Evolutionary conservation across 1,284 basidiomycete genomes (phyloP).

Genomic region (Moniliophthora roreri): DNA sequence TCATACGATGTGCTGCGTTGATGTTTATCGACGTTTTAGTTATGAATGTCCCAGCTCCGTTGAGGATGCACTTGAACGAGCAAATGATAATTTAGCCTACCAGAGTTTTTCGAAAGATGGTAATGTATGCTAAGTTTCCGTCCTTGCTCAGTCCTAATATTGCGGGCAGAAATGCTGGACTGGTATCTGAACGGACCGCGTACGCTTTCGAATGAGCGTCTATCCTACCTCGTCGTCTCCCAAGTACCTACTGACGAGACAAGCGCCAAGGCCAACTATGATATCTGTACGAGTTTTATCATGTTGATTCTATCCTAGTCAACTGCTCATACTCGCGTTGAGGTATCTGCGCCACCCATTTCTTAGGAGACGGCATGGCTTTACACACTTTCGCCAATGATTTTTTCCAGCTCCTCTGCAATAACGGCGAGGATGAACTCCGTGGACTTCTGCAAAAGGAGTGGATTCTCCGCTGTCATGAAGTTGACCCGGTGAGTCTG

Average conservation of each 20-base stretch:
- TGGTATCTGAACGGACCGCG: slow-evolving; percentile 73
- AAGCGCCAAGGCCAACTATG: slow-evolving; percentile 31
- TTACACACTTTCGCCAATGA: slow-evolving; percentile 75
- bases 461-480: slow-evolving; percentile 41
- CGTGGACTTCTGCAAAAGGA: slow-evolving; percentile 42
- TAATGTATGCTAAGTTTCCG: slow-evolving; percentile 22
- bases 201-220: slow-evolving; percentile 65
- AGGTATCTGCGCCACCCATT: slow-evolving; percentile 74
- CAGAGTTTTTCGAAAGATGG: slow-evolving; percentile 53
- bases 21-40: slow-evolving; percentile 29
- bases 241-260: slow-evolving; percentile 3
- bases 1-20: slow-evolving; percentile 8
- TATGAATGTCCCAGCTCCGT: slow-evolving; percentile 46
- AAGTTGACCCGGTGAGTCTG: not conserved
- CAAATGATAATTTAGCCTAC: slow-evolving; percentile 51
- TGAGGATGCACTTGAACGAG: slow-evolving; percentile 45
- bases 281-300: too few relatives aligned
- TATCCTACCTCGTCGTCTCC: slow-evolving; percentile 73
- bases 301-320: too few relatives aligned
- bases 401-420: slow-evolving; percentile 59
- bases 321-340: too few relatives aligned
- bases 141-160: slow-evolving; percentile 8
- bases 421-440: slow-evolving; percentile 41
- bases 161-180: slow-evolving; percentile 54
- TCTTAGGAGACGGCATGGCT: slow-evolving; percentile 78